phyloP scores from a whole-genome alignment of 1,284 basidiomycete species.

The Boletus hoseneyae region DNA sequence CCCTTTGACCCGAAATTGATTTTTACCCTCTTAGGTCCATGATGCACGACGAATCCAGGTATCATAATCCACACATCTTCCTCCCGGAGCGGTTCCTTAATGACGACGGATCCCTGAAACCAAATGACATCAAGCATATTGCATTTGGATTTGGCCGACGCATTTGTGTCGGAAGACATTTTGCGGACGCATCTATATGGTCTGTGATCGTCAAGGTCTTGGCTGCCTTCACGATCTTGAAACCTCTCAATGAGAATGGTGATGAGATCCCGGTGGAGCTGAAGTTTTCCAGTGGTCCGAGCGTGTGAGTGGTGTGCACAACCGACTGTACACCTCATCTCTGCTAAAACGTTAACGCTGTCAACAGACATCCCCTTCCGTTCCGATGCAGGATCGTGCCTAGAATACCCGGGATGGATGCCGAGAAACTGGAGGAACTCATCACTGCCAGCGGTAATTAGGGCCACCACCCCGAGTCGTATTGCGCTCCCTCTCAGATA shows the following conservation, averaged over 20 bases:
- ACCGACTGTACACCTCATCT: neutral
- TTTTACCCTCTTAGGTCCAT: slow-evolving; percentile 10
- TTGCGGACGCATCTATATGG: slow-evolving; percentile 9
- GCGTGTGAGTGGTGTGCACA: slow-evolving; percentile 4
- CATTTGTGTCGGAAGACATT: slow-evolving; percentile 9
- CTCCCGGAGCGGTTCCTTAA: slow-evolving; percentile 14
- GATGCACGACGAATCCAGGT: slow-evolving; percentile 13
- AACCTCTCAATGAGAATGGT: slow-evolving; percentile 11
- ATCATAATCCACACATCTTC: slow-evolving; percentile 9
- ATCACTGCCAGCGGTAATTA: slow-evolving; percentile 1
- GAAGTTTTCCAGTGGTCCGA: neutral
- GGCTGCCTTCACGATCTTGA: slow-evolving; percentile 14
- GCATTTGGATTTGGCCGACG: slow-evolving; percentile 14
- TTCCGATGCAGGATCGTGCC: slow-evolving; percentile 17
- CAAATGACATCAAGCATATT: slow-evolving; percentile 3
- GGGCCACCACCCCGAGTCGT: too few species aligned
- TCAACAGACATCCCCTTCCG: slow-evolving; percentile 14
- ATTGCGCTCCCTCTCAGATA: neutral
- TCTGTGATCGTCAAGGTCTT: slow-evolving; percentile 9
- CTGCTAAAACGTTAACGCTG: neutral
- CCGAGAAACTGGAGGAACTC: slow-evolving; percentile 7
- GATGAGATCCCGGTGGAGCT: slow-evolving; percentile 7
- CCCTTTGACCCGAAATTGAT: neutral
- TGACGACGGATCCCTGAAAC: slow-evolving; percentile 2
- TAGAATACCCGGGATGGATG: slow-evolving; percentile 4